Evolutionary conservation across 352 stramenopile species (phyloP), one percentile per base, ranked within the genome.

Genomic region (Phytophthora sansomeana): DNA sequence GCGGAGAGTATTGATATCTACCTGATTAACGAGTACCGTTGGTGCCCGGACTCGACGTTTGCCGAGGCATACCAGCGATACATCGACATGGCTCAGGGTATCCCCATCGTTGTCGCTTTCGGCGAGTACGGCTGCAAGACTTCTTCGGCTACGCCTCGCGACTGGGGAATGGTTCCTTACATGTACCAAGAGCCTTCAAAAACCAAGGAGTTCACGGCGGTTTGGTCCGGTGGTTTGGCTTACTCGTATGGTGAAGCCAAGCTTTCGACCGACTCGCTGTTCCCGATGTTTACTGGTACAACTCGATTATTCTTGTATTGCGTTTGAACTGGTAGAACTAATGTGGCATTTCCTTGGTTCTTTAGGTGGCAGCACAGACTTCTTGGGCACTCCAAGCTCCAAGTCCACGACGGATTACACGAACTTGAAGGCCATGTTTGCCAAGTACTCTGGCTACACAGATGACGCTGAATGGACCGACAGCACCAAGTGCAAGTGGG

Each of bases 21-120:
- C 61, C 59, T 96, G 30, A 92, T 96, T 63, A 96, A 96, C 68
- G 87, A 95, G 64, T 96, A 96, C 65, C 88, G 88, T 65, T 96
- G 85, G 85, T 96, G 88, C 51, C 72, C 81, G 7, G 76, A 77
- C 32, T 90, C 75, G 36, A 88, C 79, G 10, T 96, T 91, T 33
- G 74, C 72, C 0, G 74, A 89, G 53, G 83, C 85, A 3, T 96
- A 93, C 72, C 69, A 89, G 52, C 83, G 75, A 14, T 88, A 93
- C 51, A 81, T 93, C 32, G 67, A 81, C 28, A 76, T 95, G 63
- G 83, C 83, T 1, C 70, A 91, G 42, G 88, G 88, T n/a, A 77
- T 93, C 16, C 88, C 88, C 6, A 93, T 96, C 29, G 88, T 90
- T 3, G 69, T 96, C 42, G 88, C 66, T 3, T 88, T 96, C 48